Base-by-base conservation (phyloP, 2,329 filamentous ascomycete species). In the Colletotrichum tropicale region DNA sequence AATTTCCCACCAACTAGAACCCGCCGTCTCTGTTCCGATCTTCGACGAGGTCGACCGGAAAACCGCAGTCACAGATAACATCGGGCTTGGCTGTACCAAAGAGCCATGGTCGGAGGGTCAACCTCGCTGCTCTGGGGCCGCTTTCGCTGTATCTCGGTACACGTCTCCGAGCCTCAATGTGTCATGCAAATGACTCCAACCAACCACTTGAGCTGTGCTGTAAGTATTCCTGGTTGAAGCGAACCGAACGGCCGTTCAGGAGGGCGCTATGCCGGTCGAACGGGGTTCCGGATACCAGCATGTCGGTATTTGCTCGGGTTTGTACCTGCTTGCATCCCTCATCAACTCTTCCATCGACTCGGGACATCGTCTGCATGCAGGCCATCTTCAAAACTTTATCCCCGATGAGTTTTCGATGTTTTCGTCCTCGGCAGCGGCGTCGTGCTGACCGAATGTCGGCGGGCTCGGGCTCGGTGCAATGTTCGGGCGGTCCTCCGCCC, bases 1-100 rank as follows among this genome's bases (percentile, higher is more conserved):
- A 81, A 81, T 83, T 80, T 83, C 81, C 84, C 84, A 83, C 84
- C 80, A 85, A 81, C 84, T 74, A 82, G 72, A 77, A 66, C 18
- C 5, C 24, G 18, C 32, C 55, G 10, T 58, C 12, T 36, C 24
- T 18, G 13, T 30, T 32, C 38, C 18, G 4, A 26, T 30, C 28
- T 5, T 67, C 38, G 43, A 67, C 48, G 10, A 15, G 38, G 28
- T 58, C 21, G 24, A 64, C 26, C 21, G 30, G 48, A 64, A 71
- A 38, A 24, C 55, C 65, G 60, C 70, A 48, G 68, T 74, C 10
- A n/a, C 34, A 73, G 74, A 69, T 68, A 58, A 52, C 64, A 36
- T 60, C 34, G 70, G 43, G 58, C 69, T 62, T 64, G 67, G 56
- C 32, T 69, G 10, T 36, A n/a, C 64, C 56, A 24, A 58, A 68